phyloP scores from a whole-genome alignment of 768 basidiomycete species.

The Psilocybe sp. region DNA sequence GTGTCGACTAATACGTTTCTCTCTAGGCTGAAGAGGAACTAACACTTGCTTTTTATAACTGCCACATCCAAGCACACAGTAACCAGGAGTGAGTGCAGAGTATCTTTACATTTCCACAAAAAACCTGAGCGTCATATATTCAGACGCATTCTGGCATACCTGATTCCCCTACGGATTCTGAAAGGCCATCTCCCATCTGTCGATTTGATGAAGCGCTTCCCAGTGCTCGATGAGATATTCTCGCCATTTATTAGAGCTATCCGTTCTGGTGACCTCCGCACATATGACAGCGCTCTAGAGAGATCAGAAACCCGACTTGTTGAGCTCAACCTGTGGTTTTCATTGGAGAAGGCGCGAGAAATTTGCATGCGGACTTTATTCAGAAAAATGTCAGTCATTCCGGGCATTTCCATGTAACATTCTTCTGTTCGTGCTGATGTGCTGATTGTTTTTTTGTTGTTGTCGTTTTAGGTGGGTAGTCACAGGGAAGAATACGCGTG shows the following conservation, averaged over 20 bases:
- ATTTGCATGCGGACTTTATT: conserved; percentile 83
- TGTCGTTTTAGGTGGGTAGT: conserved; percentile 68
- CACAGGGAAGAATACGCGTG: conserved; percentile 66
- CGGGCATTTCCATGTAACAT: background rate
- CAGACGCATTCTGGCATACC: conserved; percentile 88
- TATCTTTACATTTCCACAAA: background rate
- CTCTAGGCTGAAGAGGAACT: conserved; percentile 81
- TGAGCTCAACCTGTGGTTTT: conserved; percentile 84
- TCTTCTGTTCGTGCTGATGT: background rate
- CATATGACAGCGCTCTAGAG: conserved; percentile 80
- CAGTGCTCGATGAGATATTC: conserved; percentile 70
- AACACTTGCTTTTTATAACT: conserved; percentile 82
- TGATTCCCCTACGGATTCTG: conserved; percentile 86
- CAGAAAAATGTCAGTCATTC: conserved; percentile 59
- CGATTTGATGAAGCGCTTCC: conserved; percentile 69
- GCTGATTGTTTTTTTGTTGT: conserved; percentile 7
- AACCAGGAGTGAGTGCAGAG: conserved; percentile 74
- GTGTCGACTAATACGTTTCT: background rate
- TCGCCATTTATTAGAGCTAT: conserved; percentile 81
- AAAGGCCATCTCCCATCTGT: conserved; percentile 82
- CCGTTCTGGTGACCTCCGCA: conserved; percentile 67
- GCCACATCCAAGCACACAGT: conserved; percentile 60
- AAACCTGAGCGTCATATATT: conserved; percentile 2
- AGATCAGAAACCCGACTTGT: conserved; percentile 70
- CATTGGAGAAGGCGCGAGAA: conserved; percentile 86